phyloP scores from a whole-genome alignment of 305 asterid species.

The Fraxinus nigra region DNA sequence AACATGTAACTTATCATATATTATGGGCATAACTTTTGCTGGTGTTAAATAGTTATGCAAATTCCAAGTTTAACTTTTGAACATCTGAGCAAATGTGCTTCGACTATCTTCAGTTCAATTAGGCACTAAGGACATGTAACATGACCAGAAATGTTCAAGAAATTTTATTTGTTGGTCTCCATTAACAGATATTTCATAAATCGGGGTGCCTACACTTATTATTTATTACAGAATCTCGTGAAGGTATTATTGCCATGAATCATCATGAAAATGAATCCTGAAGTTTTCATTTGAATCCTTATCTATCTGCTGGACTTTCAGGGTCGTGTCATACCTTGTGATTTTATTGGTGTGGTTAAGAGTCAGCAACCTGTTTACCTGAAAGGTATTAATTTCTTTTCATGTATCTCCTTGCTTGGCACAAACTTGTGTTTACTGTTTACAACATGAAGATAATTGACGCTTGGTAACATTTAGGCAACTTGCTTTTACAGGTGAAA shows the following conservation, averaged over 20 bases:
- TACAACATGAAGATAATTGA: conserved; percentile 6
- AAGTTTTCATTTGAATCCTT: conserved; percentile 21
- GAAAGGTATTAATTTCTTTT: conserved; percentile 49
- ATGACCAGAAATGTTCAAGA: conserved; percentile 2
- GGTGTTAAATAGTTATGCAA: neutral
- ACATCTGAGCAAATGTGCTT: neutral
- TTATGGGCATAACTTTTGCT: neutral
- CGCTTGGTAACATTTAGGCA: conserved; percentile 14
- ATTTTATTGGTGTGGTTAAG: conserved; percentile 90
- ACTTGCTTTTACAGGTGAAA: conserved; percentile 67
- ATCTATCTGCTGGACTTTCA: conserved; percentile 42
- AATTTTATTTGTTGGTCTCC: conserved; percentile 3
- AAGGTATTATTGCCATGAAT: neutral
- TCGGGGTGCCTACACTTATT: neutral
- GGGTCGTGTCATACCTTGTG: conserved; percentile 98
- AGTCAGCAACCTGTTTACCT: conserved; percentile 96
- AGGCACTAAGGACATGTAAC: neutral
- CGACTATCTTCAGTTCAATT: neutral
- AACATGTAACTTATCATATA: neutral
- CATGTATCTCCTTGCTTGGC: conserved; percentile 3
- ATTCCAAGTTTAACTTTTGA: neutral
- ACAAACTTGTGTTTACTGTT: conserved; percentile 13
- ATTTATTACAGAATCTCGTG: conserved; percentile 13
- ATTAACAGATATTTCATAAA: neutral
- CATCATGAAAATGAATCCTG: conserved; percentile 5